These are phyloP conservation scores for Uronychia setigera DNA, from an alignment of 73 alveolate genomes.

Conservation along the genomic window DNA sequence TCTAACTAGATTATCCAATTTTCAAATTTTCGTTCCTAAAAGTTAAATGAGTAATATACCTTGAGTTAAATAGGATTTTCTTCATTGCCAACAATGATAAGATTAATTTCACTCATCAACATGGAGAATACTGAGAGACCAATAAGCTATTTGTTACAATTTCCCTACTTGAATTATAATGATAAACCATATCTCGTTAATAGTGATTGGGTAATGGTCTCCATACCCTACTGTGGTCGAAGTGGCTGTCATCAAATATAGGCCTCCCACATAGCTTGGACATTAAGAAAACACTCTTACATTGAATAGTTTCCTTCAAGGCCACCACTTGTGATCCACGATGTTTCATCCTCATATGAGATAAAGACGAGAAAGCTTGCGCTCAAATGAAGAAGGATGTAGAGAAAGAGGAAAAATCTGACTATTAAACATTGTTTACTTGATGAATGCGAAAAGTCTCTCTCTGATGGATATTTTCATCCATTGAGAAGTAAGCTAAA, in stretches of 20 bases:
- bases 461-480: neutral
- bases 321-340: neutral
- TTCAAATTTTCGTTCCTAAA: neutral
- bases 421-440: neutral
- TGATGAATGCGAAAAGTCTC: neutral
- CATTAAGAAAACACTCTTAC: no score
- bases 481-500: neutral
- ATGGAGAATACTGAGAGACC: neutral
- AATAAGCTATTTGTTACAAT: no score
- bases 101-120: neutral
- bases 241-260: neutral
- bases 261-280: neutral
- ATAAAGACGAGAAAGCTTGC: neutral
- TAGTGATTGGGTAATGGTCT: neutral
- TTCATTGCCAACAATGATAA: neutral
- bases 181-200: neutral
- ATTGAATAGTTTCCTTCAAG: no score
- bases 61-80: no score
- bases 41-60: neutral
- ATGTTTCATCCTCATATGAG: neutral
- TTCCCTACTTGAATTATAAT: no score
- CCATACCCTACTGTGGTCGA: neutral
- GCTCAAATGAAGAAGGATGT: neutral
- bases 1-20: neutral
- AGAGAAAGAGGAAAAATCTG: neutral